These are phyloP conservation scores for Colletotrichum karsti DNA, from an alignment of 2,329 filamentous ascomycete species.

Conservation along the genomic window DNA sequence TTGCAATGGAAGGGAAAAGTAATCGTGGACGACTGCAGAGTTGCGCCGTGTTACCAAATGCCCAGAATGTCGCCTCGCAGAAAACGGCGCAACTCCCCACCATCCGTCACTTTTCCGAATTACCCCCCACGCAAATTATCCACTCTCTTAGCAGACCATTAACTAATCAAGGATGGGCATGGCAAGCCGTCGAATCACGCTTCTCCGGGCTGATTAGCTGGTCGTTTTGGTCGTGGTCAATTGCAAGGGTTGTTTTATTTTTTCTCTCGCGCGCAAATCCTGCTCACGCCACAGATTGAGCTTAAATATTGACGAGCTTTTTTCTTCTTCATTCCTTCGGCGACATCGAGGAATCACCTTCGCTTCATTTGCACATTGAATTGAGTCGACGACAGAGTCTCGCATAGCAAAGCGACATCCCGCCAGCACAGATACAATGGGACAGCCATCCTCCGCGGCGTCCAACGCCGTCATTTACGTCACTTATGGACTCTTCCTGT, in stretches of 20 bases:
- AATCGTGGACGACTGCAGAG: no score
- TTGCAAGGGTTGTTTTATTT: conserved; percentile 10
- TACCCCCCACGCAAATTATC: conserved; percentile 10
- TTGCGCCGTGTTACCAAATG: no score
- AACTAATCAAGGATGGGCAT: conserved; percentile 4
- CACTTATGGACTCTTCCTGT: conserved; percentile 83
- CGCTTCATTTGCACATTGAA: no score
- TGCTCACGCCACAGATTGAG: background rate
- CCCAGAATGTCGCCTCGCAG: no score
- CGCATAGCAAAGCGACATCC: accelerated
- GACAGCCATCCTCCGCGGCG: conserved; percentile 76
- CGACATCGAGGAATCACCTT: background rate
- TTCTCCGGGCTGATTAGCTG: background rate
- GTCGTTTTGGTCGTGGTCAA: background rate
- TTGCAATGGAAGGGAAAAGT: no score
- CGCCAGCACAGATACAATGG: conserved; percentile 60
- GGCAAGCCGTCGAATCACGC: conserved; percentile 7
- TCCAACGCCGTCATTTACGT: conserved; percentile 87
- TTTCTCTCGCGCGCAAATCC: background rate
- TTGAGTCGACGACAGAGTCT: no score
- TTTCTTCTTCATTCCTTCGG: background rate
- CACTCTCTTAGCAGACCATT: conserved; percentile 14
- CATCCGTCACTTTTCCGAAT: no score
- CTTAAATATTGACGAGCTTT: background rate
- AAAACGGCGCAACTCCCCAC: conserved; percentile 19